Conservation (phyloP, 225 moss, liverwort and hornwort species). For the Pseudoscleropodium purum region DNA sequence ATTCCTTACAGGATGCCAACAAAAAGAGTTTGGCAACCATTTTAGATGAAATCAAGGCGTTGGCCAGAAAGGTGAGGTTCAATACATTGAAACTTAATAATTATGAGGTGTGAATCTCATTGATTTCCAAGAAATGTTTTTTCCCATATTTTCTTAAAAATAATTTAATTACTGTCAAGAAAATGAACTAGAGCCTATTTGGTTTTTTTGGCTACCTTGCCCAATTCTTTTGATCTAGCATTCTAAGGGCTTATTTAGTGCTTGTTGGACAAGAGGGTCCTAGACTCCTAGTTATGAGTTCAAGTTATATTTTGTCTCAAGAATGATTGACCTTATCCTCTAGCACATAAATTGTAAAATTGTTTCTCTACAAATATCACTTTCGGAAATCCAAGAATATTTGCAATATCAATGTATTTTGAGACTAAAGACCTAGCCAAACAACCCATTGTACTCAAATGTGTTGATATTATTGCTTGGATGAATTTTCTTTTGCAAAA, state of each 20-base stretch:
- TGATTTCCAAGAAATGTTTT: background rate
- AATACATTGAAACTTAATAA: conserved; percentile 52
- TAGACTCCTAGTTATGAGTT: background rate
- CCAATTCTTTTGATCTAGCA: background rate
- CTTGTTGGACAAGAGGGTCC: background rate
- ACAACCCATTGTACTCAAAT: background rate
- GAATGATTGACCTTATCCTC: background rate
- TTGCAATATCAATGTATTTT: background rate
- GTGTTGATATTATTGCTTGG: background rate
- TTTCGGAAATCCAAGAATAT: background rate
- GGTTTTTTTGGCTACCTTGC: background rate
- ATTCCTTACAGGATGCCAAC: conserved; percentile 41
- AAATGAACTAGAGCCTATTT: background rate
- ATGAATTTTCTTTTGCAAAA: conserved; percentile 21
- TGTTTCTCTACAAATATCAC: background rate
- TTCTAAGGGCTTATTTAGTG: background rate
- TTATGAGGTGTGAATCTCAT: conserved; percentile 31
- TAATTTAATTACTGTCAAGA: too few species aligned
- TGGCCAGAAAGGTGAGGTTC: conserved; percentile 55
- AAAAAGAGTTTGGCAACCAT: conserved; percentile 56
- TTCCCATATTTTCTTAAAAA: background rate
- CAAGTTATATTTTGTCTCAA: background rate
- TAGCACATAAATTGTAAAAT: background rate
- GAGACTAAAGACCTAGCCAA: background rate
- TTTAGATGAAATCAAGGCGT: conserved; percentile 49